Percentiles rank a stretch among this genome's conserved stretches.
Evolutionary conservation across 495 filamentous ascomycete genomes (phyloP).

Genomic region (Penicillium cosmopolitanum): DNA sequence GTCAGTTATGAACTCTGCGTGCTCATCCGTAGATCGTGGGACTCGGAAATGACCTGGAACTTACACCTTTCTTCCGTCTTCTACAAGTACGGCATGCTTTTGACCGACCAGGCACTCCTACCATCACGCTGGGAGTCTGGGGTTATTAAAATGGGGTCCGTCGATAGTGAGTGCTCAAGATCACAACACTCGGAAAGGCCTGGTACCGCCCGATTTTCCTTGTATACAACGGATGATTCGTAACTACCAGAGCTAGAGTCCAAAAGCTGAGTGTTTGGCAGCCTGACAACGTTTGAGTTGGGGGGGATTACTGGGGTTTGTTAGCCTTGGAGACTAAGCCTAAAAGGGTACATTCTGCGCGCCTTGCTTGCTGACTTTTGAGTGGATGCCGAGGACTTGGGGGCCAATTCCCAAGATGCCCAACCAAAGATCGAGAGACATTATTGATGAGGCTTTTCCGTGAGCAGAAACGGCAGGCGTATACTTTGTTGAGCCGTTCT

Average conservation of each 20-base stretch:
- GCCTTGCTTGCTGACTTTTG: not conserved
- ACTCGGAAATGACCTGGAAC: not conserved
- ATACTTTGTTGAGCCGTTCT: not conserved
- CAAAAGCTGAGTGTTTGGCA: too few relatives aligned
- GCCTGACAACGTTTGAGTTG: not conserved
- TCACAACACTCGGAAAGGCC: not conserved
- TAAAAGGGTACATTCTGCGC: not conserved
- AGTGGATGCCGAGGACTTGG: not conserved
- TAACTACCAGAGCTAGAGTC: not conserved
- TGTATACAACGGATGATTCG: not conserved
- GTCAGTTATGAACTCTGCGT: not conserved
- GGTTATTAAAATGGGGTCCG: too few relatives aligned
- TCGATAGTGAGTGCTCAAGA: not conserved
- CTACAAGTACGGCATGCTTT: slow-evolving; percentile 15
- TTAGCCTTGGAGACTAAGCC: not conserved
- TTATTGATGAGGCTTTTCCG: not conserved
- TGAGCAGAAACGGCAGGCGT: not conserved
- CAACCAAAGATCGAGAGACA: not conserved
- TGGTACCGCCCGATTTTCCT: not conserved
- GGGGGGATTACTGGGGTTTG: not conserved
- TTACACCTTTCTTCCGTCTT: slow-evolving; percentile 20
- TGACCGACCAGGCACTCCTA: slow-evolving; percentile 14
- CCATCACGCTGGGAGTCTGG: slow-evolving; percentile 4
- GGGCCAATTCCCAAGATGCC: not conserved
- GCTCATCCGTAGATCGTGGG: not conserved